Evolutionary conservation across 441 rosid genomes (phyloP).

Genomic region (Erodium texanum): DNA sequence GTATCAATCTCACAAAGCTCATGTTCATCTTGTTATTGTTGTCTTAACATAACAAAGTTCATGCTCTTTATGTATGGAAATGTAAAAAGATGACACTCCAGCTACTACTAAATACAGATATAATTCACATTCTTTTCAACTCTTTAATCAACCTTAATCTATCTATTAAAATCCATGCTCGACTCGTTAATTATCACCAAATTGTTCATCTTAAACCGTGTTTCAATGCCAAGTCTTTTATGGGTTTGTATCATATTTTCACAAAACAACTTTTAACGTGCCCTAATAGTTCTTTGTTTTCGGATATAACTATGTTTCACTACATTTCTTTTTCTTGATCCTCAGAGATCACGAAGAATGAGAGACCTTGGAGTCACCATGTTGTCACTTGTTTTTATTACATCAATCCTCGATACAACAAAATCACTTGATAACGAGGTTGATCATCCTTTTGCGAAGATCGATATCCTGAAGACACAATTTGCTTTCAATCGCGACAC

Average conservation of each 20-base stretch:
- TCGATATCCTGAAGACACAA: conserved; percentile 37
- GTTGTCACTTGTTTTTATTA: conserved; percentile 24
- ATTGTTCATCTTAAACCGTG: no score
- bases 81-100: not conserved
- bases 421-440: conserved; percentile 30
- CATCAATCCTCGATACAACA: conserved; percentile 31
- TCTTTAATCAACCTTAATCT: not conserved
- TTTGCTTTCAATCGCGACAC: conserved; percentile 35
- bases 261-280: no score
- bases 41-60: no score
- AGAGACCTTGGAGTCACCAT: conserved; percentile 19
- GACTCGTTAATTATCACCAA: no score
- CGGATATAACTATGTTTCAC: no score
- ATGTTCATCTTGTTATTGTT: no score
- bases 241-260: no score
- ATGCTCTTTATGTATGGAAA: not conserved
- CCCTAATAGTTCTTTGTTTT: no score
- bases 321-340: no score
- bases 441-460: conserved; percentile 57
- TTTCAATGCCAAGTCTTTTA: no score
- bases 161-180: not conserved
- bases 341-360: conserved; percentile 28
- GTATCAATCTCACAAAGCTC: no score
- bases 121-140: not conserved
- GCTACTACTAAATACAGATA: not conserved